Evolutionary conservation across 768 basidiomycete genomes (phyloP).

Genomic region (Lactarius hengduanensis): DNA sequence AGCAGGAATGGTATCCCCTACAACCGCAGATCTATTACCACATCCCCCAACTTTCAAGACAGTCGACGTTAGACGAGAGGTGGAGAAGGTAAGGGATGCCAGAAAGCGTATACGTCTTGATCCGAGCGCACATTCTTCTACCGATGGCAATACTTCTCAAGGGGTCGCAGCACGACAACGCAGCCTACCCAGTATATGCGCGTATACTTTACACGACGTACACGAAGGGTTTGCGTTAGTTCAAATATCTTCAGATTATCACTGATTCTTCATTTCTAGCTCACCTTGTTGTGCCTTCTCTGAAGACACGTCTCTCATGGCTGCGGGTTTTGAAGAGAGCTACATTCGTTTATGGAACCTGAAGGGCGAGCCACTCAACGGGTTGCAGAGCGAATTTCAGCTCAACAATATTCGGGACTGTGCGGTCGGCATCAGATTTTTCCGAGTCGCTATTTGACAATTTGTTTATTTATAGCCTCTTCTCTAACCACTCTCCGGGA

Average conservation of each 20-base stretch:
- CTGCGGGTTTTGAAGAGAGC: constrained; percentile 93
- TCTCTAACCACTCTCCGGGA: constrained; percentile 68
- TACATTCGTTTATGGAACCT: constrained; percentile 94
- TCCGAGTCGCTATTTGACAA: constrained; percentile 2
- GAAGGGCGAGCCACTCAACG: constrained; percentile 85
- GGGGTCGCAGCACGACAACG: constrained; percentile 55
- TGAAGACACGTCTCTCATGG: constrained; percentile 86
- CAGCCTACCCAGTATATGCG: constrained; percentile 88
- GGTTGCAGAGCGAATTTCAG: constrained; percentile 73
- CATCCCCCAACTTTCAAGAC: constrained; percentile 81
- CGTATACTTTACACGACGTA: constrained; percentile 92
- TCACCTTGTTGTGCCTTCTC: constrained; percentile 88
- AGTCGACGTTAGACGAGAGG: constrained; percentile 87
- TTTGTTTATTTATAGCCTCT: constrained; percentile 42
- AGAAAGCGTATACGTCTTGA: constrained; percentile 91
- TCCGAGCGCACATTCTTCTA: constrained; percentile 57
- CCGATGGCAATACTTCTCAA: constrained; percentile 60
- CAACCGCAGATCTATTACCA: constrained; percentile 72
- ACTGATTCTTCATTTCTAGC: constrained; percentile 41
- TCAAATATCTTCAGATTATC: constrained; percentile 3
- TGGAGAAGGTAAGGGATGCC: constrained; percentile 83
- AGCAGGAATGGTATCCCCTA: constrained; percentile 61
- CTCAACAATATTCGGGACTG: constrained; percentile 65
- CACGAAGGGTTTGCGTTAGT: constrained; percentile 77
- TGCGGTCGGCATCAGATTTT: constrained; percentile 38